Evolutionary conservation across 1,284 basidiomycete genomes (phyloP).

Genomic region (Ceratobasidium sp.): DNA sequence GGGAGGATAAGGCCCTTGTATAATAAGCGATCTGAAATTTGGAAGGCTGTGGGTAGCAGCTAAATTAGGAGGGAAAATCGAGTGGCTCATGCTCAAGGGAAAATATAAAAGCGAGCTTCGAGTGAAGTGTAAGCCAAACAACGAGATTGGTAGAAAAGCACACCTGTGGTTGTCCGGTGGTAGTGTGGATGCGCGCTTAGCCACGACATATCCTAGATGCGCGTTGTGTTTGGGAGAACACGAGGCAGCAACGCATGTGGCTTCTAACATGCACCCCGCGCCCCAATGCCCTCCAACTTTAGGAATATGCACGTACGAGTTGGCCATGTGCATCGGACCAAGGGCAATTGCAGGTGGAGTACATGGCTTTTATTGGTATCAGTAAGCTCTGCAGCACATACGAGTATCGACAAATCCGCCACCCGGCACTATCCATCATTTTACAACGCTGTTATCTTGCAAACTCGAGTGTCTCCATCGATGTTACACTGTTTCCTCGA

Average conservation of each 20-base stretch:
- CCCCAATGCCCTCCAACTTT: neutral
- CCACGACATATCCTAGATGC: neutral
- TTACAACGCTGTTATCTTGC: constrained; percentile 12
- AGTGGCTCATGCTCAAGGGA: constrained; percentile 53
- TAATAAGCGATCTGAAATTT: constrained; percentile 60
- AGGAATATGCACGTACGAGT: neutral
- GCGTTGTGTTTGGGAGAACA: constrained; percentile 25
- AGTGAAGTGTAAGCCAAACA: neutral
- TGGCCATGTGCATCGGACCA: neutral
- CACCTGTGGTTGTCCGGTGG: constrained; percentile 7
- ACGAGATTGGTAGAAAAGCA: no score
- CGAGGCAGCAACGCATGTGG: constrained; percentile 8
- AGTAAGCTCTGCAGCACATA: constrained; percentile 22
- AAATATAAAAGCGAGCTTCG: neutral
- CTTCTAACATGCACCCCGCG: neutral
- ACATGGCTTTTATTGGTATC: constrained; percentile 39
- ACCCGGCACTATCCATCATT: neutral
- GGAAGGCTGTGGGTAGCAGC: constrained; percentile 55
- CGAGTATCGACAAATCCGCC: constrained; percentile 25
- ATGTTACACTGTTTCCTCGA: constrained; percentile 92
- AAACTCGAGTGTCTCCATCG: constrained; percentile 82
- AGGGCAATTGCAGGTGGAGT: neutral
- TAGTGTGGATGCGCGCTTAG: constrained; percentile 10
- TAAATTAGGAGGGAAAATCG: constrained; percentile 56
- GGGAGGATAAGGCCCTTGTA: constrained; percentile 65